These are phyloP conservation scores for Suillus cothurnatus DNA, from an alignment of 768 basidiomycete species.

Conservation along the genomic window DNA sequence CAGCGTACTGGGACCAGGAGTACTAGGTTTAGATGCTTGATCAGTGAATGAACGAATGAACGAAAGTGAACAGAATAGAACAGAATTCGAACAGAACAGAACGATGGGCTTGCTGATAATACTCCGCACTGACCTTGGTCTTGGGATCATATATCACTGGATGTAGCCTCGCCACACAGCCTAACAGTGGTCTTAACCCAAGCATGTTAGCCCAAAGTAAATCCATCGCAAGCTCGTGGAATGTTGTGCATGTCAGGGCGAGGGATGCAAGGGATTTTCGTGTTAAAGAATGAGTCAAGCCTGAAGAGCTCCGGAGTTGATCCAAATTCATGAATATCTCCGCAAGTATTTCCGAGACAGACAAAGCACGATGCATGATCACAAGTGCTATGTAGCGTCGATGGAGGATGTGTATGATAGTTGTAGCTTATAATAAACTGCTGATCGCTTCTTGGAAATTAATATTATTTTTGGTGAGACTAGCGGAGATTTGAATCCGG, in stretches of 20 bases:
- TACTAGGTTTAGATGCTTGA: not conserved
- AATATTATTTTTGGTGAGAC: not conserved
- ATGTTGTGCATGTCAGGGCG: slow-evolving; percentile 10
- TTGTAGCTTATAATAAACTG: not conserved
- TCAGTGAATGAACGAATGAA: not conserved
- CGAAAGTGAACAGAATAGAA: too few relatives aligned
- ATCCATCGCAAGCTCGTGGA: slow-evolving; percentile 8
- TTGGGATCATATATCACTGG: not conserved
- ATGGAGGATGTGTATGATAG: not conserved
- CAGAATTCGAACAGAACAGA: too few relatives aligned
- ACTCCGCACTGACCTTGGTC: not conserved
- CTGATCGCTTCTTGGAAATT: too few relatives aligned
- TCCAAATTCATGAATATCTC: not conserved
- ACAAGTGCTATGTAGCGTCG: not conserved
- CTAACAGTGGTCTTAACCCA: not conserved
- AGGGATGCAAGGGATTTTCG: not conserved
- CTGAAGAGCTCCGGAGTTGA: not conserved
- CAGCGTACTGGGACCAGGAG: not conserved
- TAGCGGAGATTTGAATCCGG: not conserved
- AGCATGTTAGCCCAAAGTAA: slow-evolving; percentile 1
- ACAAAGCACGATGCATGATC: slow-evolving; percentile 1
- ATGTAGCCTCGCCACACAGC: slow-evolving; percentile 1
- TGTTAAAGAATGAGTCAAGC: not conserved
- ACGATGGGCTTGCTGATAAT: not conserved
- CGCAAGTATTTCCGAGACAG: not conserved